These are phyloP conservation scores for Nigrograna mackinnonii DNA, from an alignment of 2,329 filamentous ascomycete species.

Conservation along the genomic window DNA sequence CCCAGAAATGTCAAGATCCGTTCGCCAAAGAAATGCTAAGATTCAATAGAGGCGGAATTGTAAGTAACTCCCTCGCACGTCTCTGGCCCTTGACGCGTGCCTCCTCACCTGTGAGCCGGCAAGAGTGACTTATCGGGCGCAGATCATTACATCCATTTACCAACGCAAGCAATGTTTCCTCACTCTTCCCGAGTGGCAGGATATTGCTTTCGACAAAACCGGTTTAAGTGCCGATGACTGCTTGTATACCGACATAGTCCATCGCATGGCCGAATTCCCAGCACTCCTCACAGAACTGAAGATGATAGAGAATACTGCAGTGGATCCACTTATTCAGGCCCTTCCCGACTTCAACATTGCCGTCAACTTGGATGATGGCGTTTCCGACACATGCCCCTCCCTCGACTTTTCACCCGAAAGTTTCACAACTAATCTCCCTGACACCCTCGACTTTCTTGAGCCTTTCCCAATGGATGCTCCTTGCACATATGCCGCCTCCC, in stretches of 20 bases:
- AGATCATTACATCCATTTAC: conserved; percentile 38
- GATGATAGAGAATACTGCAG: conserved; percentile 9
- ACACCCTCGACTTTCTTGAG: conserved; percentile 15
- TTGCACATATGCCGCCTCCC: conserved; percentile 8
- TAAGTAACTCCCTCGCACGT: conserved; percentile 24
- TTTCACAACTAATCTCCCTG: conserved; percentile 12
- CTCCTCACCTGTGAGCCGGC: too few relatives aligned
- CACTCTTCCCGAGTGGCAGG: conserved; percentile 28
- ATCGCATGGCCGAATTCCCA: conserved; percentile 29
- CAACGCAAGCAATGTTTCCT: conserved; percentile 34
- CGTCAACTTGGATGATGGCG: conserved; percentile 4
- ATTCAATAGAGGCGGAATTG: conserved; percentile 34
- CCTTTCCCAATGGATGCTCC: conserved; percentile 12
- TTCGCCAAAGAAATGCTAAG: conserved; percentile 35
- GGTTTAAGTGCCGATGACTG: conserved; percentile 28
- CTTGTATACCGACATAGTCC: conserved; percentile 30
- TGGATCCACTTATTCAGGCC: neutral
- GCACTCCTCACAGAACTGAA: conserved; percentile 30
- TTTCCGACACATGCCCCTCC: conserved; percentile 20
- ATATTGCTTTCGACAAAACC: conserved; percentile 36
- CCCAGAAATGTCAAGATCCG: conserved; percentile 23
- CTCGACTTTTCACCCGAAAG: conserved; percentile 22
- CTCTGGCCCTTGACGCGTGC: neutral
- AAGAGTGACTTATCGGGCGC: neutral
- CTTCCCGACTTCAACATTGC: conserved; percentile 5